Base-by-base conservation (phyloP, 305 asterid genomes). In the Rubia tinctorum region DNA sequence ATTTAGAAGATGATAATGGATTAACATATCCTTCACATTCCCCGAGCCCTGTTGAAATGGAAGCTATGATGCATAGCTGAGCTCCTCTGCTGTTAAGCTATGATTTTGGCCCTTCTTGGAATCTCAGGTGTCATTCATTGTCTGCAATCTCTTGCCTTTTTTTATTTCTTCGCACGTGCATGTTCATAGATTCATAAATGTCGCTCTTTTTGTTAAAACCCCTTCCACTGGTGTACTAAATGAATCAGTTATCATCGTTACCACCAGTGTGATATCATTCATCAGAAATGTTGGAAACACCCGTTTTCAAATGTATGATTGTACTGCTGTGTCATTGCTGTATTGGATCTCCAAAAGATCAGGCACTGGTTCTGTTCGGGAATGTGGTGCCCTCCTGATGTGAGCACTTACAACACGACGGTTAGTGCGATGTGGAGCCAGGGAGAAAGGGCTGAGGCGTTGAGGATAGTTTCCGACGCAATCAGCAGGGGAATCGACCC, bases 61-160 rank as follows among this genome's bases (percentile, higher is more conserved):
- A 88, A 80, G 80, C 89, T 55, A 90, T 94, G 99, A 94, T 82
- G 77, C 96, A 89, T 71, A 94, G 99, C 83, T 85, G 81, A 76
- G 87, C 90, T 47, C 91, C 91, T 83, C 78, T 94, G 82, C 78
- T 94, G 69, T 77, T 94, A 51, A 92, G 98, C 85, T 86, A 84
- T 78, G 97, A 94, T 88, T 89, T 87, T 82, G 99, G 98, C 78
- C 84, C 88, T 22, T 97, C 98, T 27, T 94, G 99, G 99, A 91
- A 92, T 81, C 84, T 87, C 83, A 94, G 99, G 97, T 91, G 62
- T 49, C 18, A 49, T 73, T 20, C 66, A 72, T 72, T 22, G 34
- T 0, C 20, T 15, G 10, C 10, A 34, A 42, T 68, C 44, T 68
- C 20, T 49, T 14, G 3, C n/a, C 10, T 11, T 67, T 17, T 67